Conservation (phyloP, 176 grass and related monocot species). For the Raddia guianensis region DNA sequence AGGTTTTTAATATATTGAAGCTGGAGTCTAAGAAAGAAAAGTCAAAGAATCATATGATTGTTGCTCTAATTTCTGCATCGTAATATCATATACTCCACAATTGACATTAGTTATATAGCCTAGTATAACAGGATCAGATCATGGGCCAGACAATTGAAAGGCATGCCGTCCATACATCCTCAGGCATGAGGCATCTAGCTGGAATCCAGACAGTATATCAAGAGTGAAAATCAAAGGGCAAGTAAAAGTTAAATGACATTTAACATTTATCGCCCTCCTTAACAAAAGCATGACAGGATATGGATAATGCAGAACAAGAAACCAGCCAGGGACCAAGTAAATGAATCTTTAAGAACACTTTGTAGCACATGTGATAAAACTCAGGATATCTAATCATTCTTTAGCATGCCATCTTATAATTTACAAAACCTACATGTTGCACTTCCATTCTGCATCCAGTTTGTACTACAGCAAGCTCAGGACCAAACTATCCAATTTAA, state of each 20-base stretch:
- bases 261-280: background rate
- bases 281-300: background rate
- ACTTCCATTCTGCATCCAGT: background rate
- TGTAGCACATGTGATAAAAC: background rate
- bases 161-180: background rate
- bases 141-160: conserved; percentile 2
- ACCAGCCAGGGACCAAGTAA: background rate
- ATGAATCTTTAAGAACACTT: conserved; percentile 31
- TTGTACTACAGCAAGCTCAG: conserved; percentile 4
- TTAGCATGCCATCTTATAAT: conserved; percentile 8
- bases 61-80: conserved; percentile 25
- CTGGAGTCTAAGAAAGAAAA: background rate
- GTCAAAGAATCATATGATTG: background rate
- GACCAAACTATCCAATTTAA: background rate
- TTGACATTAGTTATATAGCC: background rate
- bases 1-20: background rate
- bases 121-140: background rate
- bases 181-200: background rate
- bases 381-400: background rate
- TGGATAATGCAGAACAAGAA: background rate
- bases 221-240: background rate
- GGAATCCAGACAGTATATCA: background rate
- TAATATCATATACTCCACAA: background rate
- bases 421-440: background rate
- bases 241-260: background rate